Conservation (phyloP, 2,329 filamentous ascomycete species). For the Albifimbria verrucaria region DNA sequence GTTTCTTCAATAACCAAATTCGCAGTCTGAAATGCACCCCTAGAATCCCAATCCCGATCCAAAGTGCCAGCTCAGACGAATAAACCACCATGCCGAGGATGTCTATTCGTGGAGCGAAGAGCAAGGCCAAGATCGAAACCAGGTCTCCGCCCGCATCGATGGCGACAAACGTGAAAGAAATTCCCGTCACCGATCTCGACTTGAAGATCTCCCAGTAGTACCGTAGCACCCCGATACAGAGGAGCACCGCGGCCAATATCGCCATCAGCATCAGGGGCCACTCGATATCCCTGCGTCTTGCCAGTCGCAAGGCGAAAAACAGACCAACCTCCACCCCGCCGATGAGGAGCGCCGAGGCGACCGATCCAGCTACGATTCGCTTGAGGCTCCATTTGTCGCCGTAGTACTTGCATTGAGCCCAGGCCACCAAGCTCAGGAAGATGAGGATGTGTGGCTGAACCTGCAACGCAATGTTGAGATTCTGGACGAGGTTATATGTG, state of each 20-base stretch:
- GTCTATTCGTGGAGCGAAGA: neutral
- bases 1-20: too few species aligned
- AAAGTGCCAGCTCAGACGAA: neutral
- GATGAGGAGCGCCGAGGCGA: neutral
- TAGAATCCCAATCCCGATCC: too few species aligned
- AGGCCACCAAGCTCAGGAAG: conserved; percentile 25
- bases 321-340: neutral
- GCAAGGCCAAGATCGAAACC: neutral
- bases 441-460: conserved; percentile 30
- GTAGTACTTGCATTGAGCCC: conserved; percentile 28
- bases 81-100: neutral
- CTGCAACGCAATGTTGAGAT: conserved; percentile 27
- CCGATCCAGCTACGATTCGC: neutral
- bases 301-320: neutral
- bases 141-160: neutral
- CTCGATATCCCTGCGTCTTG: neutral
- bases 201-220: neutral
- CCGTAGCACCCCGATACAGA: neutral
- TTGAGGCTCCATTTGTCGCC: conserved; percentile 7
- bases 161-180: neutral
- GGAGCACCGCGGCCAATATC: neutral
- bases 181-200: neutral
- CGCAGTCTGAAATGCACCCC: too few species aligned
- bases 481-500: conserved; percentile 19
- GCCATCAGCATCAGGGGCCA: conserved; percentile 1